Percentiles rank a stretch among this genome's conserved stretches.
Evolutionary conservation across 2,329 filamentous ascomycete species (phyloP).

Genomic region (Xylariomycetidae sp.): DNA sequence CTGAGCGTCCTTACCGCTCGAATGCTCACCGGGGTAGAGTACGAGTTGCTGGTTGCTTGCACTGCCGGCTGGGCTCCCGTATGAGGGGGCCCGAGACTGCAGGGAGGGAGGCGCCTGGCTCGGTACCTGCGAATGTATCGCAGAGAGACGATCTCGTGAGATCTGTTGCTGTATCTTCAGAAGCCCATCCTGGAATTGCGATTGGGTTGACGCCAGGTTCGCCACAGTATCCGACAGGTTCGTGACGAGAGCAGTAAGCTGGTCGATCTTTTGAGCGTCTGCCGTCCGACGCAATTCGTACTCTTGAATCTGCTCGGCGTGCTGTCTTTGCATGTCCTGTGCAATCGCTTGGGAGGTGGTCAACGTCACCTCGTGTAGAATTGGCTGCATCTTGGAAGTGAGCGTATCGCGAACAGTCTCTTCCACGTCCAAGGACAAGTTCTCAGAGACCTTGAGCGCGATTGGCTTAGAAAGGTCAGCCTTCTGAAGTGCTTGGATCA

Average conservation of each 20-base stretch:
- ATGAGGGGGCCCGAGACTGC: conserved; percentile 16
- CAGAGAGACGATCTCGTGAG: conserved; percentile 31
- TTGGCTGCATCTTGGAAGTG: conserved; percentile 57
- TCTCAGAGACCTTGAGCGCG: conserved; percentile 63
- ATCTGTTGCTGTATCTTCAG: conserved; percentile 50
- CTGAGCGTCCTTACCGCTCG: conserved; percentile 45
- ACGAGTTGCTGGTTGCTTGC: conserved; percentile 29
- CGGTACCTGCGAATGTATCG: conserved; percentile 12
- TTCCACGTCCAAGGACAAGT: conserved; percentile 53
- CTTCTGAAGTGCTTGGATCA: conserved; percentile 65
- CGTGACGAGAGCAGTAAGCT: conserved; percentile 61
- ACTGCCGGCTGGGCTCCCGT: conserved; percentile 24
- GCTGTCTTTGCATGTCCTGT: conserved; percentile 60
- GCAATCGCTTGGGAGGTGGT: conserved; percentile 63
- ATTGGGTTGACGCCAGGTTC: conserved; percentile 62
- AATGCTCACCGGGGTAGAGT: conserved; percentile 35
- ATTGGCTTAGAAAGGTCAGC: conserved; percentile 67
- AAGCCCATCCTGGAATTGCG: conserved; percentile 60
- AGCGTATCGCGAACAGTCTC: conserved; percentile 57
- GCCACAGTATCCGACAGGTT: conserved; percentile 63
- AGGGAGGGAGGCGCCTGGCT: conserved; percentile 12
- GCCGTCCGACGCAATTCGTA: conserved; percentile 45
- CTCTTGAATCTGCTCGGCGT: conserved; percentile 43
- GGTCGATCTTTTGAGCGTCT: conserved; percentile 62
- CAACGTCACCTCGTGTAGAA: conserved; percentile 58